These are phyloP conservation scores for Mycena latifolia DNA, from an alignment of 768 basidiomycete species.

Conservation along the genomic window DNA sequence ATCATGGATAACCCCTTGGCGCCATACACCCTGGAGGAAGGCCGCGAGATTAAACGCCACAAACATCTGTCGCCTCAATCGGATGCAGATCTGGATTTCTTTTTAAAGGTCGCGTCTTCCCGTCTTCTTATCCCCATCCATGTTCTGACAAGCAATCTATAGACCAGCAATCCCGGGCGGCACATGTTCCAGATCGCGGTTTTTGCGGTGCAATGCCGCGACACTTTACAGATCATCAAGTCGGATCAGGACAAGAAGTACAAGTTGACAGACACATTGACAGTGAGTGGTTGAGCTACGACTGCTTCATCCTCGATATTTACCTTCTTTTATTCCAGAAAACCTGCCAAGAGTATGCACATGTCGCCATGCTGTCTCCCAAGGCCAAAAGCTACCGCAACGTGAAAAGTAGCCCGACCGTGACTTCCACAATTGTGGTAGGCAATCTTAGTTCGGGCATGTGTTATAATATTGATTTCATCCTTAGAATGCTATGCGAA, in stretches of 20 bases:
- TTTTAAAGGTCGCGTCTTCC: slow-evolving; percentile 6
- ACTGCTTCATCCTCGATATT: not conserved
- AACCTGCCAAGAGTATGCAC: slow-evolving; percentile 2
- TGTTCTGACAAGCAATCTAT: not conserved
- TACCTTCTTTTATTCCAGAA: not conserved
- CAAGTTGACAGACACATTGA: not conserved
- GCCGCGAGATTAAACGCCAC: slow-evolving; percentile 10
- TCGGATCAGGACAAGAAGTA: not conserved
- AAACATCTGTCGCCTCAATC: slow-evolving; percentile 1
- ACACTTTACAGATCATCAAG: not conserved
- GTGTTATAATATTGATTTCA: too few relatives aligned
- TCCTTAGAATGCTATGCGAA: slow-evolving; percentile 12
- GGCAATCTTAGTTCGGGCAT: not conserved
- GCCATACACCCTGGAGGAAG: slow-evolving; percentile 16
- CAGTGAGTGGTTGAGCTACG: not conserved
- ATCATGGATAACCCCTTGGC: not conserved
- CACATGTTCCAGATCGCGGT: slow-evolving; percentile 5
- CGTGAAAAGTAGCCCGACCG: not conserved
- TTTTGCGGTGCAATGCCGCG: not conserved
- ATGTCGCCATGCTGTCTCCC: not conserved
- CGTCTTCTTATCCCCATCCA: not conserved
- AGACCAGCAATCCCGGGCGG: slow-evolving; percentile 7
- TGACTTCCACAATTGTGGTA: not conserved
- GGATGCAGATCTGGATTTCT: not conserved
- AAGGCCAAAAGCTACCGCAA: slow-evolving; percentile 9